A percentile compares a stretch with the other conserved stretches of the same genome.
Conservation (phyloP, 1,139 yeast genomes). For the Nakaseomyces uthaithaninus region DNA sequence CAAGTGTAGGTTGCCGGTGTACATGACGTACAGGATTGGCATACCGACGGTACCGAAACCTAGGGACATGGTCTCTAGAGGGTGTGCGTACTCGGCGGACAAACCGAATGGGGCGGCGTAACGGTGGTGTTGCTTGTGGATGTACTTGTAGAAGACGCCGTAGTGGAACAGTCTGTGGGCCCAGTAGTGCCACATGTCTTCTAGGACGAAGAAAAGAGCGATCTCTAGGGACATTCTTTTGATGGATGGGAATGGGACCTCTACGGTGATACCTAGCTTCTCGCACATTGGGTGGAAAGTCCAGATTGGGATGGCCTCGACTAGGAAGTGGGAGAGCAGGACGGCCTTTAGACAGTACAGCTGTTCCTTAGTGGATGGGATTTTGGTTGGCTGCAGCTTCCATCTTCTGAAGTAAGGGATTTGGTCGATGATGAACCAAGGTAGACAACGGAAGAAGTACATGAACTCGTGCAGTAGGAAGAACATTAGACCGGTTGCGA, state of each 20-base stretch:
- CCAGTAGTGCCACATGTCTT: conserved; percentile 96
- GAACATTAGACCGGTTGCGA: conserved; percentile 77
- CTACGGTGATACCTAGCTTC: conserved; percentile 60
- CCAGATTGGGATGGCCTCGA: conserved; percentile 94
- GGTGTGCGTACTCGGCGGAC: conserved; percentile 96
- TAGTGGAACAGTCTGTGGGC: conserved; percentile 81
- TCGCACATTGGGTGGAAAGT: conserved; percentile 87
- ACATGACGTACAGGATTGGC: conserved; percentile 64
- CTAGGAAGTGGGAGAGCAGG: conserved; percentile 73
- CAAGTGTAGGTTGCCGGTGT: conserved; percentile 63
- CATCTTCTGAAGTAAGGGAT: conserved; percentile 67
- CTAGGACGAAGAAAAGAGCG: conserved; percentile 66
- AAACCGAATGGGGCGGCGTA: conserved; percentile 96
- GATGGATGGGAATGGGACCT: conserved; percentile 75
- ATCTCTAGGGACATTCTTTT: conserved; percentile 56
- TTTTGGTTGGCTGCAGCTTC: conserved; percentile 73
- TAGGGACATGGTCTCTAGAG: conserved; percentile 78
- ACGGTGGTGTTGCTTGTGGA: conserved; percentile 93
- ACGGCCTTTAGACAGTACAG: conserved; percentile 87
- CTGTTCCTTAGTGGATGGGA: conserved; percentile 74
- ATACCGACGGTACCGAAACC: conserved; percentile 94
- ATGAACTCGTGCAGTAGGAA: conserved; percentile 67
- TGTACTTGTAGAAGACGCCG: conserved; percentile 78
- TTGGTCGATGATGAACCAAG: conserved; percentile 74
- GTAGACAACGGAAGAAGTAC: conserved; percentile 78